phyloP scores from a whole-genome alignment of 768 basidiomycete genomes.

The Mycena indigotica region DNA sequence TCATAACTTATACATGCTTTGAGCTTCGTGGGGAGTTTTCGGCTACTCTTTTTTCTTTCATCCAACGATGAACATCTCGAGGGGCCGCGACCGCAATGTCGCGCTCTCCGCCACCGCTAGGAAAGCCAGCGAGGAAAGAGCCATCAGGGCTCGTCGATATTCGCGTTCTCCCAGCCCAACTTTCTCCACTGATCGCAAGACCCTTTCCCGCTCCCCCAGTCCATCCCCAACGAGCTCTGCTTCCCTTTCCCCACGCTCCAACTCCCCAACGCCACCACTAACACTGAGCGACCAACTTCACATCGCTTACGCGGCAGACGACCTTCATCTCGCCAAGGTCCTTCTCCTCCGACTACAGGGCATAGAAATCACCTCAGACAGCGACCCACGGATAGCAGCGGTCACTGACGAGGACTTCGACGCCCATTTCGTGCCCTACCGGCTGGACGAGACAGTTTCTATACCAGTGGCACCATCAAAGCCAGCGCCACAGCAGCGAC shows the following conservation, averaged over 20 bases:
- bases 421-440: conserved; percentile 46
- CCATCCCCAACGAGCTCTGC: conserved; percentile 29
- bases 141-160: conserved; percentile 12
- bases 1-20: background rate
- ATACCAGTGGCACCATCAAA: background rate
- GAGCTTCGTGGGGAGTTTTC: background rate
- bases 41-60: background rate
- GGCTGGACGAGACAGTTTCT: conserved; percentile 27
- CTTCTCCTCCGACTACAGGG: conserved; percentile 65
- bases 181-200: conserved; percentile 25
- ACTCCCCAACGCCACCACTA: conserved; percentile 41
- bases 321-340: conserved; percentile 67
- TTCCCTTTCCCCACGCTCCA: conserved; percentile 41
- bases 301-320: conserved; percentile 65
- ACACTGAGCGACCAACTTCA: conserved; percentile 67
- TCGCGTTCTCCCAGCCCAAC: background rate
- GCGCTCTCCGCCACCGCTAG: conserved; percentile 36
- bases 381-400: conserved; percentile 64
- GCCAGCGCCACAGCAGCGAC: background rate
- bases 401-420: conserved; percentile 59
- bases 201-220: conserved; percentile 14
- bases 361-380: conserved; percentile 58
- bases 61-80: background rate
- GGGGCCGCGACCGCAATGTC: conserved; percentile 22
- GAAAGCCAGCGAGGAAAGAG: conserved; percentile 34